A percentile compares a stretch with the other conserved stretches of the same genome.
These are phyloP conservation scores for Talaromyces nanjingensis DNA, from an alignment of 495 filamentous ascomycete genomes.

Conservation along the genomic window DNA sequence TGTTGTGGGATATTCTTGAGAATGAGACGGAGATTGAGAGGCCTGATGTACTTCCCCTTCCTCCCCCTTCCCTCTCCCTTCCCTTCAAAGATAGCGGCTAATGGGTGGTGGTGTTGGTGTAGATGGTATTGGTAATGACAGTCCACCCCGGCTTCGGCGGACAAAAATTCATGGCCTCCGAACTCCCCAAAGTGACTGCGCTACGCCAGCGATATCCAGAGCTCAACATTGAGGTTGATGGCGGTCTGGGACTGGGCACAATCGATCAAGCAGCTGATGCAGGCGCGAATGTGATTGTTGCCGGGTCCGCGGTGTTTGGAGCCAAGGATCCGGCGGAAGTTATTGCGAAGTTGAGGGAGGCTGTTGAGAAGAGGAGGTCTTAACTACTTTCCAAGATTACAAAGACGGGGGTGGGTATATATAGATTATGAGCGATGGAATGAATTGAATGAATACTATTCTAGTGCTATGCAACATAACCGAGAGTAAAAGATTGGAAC, in stretches of 20 bases:
- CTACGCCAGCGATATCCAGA: slow-evolving; percentile 80
- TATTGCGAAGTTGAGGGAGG: slow-evolving; percentile 67
- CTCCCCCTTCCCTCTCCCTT: background rate
- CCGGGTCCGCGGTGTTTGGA: slow-evolving; percentile 94
- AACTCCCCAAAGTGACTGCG: slow-evolving; percentile 85
- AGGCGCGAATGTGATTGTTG: slow-evolving; percentile 96
- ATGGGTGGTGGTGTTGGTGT: background rate
- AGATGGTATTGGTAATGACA: slow-evolving; percentile 99
- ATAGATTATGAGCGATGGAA: background rate
- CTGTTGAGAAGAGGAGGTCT: slow-evolving; percentile 57
- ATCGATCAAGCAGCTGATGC: slow-evolving; percentile 93
- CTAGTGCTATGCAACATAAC: background rate
- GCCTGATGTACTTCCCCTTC: slow-evolving; percentile 62
- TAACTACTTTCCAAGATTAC: background rate
- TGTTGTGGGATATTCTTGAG: slow-evolving; percentile 84
- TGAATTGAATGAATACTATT: background rate
- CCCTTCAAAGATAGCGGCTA: background rate
- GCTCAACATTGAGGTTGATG: slow-evolving; percentile 95
- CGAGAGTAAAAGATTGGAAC: background rate
- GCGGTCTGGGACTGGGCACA: slow-evolving; percentile 78
- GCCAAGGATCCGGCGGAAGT: slow-evolving; percentile 81
- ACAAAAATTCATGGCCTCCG: slow-evolving; percentile 95
- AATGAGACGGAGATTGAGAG: slow-evolving; percentile 60
- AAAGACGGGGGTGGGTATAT: background rate
- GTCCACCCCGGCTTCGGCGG: slow-evolving; percentile 97